Evolutionary conservation across 306 rosid species (phyloP), one percentile per base, ranked within the genome.

Genomic region (Vigna mungo): DNA sequence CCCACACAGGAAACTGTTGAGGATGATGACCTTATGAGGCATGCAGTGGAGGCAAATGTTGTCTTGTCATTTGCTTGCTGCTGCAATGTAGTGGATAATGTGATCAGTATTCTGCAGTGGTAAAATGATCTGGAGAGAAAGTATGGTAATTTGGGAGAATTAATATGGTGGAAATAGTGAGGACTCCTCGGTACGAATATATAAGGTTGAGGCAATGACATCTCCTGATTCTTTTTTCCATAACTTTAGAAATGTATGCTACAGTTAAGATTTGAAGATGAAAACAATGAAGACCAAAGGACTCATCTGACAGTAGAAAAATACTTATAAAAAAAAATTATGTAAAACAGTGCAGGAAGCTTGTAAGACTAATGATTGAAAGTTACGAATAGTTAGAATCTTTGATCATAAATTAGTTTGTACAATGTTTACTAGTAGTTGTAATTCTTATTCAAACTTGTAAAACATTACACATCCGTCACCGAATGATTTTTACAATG

Each of bases 21-120:
- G 71, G 91, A 89, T 75, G 91, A 89, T 75, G 97, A 85, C 70
- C 77, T 87, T 52, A 72, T 84, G 70, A 83, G 64, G 74, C 36
- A 55, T 63, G 98, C 95, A 49, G 97, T 90, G 37, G 95, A 89
- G 83, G 93, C 89, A 41, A 90, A 92, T 48, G 84, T 94, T 77
- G 79, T 82, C 59, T 86, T 92, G 84, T 85, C 95, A 75, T 80
- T 23, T 25, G 9, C 87, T 44, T 72, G 67, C 80, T 47, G 71
- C 76, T 68, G 76, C 73, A 72, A 58, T 79, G 74, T 51, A 73
- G 68, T 74, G 83, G 82, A 84, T 74, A 87, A 83, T 64, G 54
- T 80, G 37, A 68, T 55, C 71, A 71, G 85, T 80, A 72, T 75
- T 79, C 80, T 73, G 77, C 90, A 56, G 44, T 59, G 56, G 37